Conservation (phyloP, 257 asterid genomes). For the Capsicum baccatum region DNA sequence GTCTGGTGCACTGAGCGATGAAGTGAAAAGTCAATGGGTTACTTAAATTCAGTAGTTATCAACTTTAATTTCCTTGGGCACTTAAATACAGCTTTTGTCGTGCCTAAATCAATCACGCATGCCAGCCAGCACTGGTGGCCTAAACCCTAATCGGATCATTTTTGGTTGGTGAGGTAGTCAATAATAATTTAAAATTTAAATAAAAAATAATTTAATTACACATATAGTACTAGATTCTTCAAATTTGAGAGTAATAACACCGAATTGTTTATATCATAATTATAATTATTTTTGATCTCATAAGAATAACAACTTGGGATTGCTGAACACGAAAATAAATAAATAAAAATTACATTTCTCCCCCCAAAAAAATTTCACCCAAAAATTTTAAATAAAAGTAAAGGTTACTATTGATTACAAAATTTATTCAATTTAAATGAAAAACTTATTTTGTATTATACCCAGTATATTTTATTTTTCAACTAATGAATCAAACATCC, state of each 20-base stretch:
- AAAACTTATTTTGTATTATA: not conserved
- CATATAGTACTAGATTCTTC: no score
- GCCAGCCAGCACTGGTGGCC: not conserved
- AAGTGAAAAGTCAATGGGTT: conserved; percentile 25
- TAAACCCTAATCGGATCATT: not conserved
- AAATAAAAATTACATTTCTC: not conserved
- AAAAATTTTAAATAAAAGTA: no score
- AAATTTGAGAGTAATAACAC: not conserved
- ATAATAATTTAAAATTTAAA: not conserved
- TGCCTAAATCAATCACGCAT: conserved; percentile 17
- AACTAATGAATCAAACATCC: not conserved
- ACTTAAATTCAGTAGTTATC: conserved; percentile 17
- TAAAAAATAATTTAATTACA: no score
- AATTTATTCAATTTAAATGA: not conserved
- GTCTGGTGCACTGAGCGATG: conserved; percentile 19
- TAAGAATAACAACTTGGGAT: not conserved
- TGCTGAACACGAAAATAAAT: not conserved
- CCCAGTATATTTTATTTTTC: not conserved
- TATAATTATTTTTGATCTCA: not conserved
- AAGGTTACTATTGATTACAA: no score
- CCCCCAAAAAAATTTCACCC: no score
- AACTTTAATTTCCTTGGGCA: conserved; percentile 28
- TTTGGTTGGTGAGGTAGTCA: not conserved
- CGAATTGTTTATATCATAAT: not conserved
- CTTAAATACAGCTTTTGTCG: conserved; percentile 28